A percentile compares a stretch with the other conserved stretches of the same genome.
phyloP scores from a whole-genome alignment of 129 eudicot species.

The Flaveria robusta region DNA sequence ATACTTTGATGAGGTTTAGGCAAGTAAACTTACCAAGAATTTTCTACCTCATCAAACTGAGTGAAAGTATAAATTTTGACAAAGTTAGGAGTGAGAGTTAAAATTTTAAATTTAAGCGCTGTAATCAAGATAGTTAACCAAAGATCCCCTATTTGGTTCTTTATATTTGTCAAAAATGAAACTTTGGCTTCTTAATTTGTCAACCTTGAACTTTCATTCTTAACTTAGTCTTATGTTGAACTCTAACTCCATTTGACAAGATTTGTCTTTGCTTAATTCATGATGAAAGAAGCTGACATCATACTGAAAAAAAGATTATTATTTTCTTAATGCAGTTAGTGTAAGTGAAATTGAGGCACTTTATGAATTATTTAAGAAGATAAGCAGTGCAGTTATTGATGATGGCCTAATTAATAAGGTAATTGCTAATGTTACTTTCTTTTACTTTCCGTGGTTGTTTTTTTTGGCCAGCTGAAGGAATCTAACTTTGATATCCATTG shows the following conservation, averaged over 20 bases:
- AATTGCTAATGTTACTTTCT: slow-evolving; percentile 4
- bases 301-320: slow-evolving; percentile 8
- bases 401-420: slow-evolving; percentile 75
- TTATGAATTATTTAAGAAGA: slow-evolving; percentile 65
- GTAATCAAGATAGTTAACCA: too few species aligned
- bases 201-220: too few species aligned
- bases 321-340: slow-evolving; percentile 16
- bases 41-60: too few species aligned
- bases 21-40: too few species aligned
- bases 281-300: slow-evolving; percentile 10
- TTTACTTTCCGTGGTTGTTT: neutral
- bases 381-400: slow-evolving; percentile 70
- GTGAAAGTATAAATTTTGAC: too few species aligned
- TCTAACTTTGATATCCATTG: slow-evolving; percentile 6
- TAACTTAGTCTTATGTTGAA: neutral
- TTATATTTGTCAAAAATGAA: too few species aligned
- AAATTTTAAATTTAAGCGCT: too few species aligned
- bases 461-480: slow-evolving; percentile 2
- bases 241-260: neutral
- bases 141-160: too few species aligned
- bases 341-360: slow-evolving; percentile 27
- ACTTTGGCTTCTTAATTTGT: too few species aligned
- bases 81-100: too few species aligned
- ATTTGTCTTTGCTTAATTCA: neutral
- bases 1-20: too few species aligned